These are phyloP conservation scores for Thielaviopsis ethacetica DNA, from an alignment of 2,329 filamentous ascomycete genomes.

Conservation along the genomic window DNA sequence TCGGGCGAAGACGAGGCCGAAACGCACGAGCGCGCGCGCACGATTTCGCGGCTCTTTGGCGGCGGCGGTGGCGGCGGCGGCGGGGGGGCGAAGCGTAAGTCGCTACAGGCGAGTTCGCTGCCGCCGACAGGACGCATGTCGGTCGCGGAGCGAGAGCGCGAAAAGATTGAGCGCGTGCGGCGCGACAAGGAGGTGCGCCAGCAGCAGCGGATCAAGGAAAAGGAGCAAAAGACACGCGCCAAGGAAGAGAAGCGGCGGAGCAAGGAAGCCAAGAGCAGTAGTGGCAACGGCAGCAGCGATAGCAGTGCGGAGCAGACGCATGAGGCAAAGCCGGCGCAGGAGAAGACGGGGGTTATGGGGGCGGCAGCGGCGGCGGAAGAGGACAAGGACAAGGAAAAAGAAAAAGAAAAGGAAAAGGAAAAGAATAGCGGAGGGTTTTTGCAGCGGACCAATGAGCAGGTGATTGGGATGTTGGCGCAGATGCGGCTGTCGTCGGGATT, in stretches of 20 bases:
- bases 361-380: background rate
- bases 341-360: background rate
- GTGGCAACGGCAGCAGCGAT: background rate
- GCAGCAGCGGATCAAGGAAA: background rate
- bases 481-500: slow-evolving; percentile 7
- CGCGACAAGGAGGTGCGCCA: background rate
- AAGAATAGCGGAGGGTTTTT: background rate
- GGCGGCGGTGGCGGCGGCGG: background rate
- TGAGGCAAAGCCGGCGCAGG: background rate
- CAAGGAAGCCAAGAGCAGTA: background rate
- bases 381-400: background rate
- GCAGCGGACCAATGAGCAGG: slow-evolving; percentile 6
- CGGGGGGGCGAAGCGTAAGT: background rate
- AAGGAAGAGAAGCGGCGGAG: background rate
- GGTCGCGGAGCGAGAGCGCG: background rate
- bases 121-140: background rate
- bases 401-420: background rate
- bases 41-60: slow-evolving; percentile 7
- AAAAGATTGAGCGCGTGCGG: background rate
- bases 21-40: background rate
- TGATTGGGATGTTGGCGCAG: slow-evolving; percentile 5
- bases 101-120: background rate
- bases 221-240: background rate
- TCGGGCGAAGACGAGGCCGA: background rate
- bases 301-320: background rate